phyloP scores from a whole-genome alignment of 305 asterid genomes.

The Rubia tinctorum region DNA sequence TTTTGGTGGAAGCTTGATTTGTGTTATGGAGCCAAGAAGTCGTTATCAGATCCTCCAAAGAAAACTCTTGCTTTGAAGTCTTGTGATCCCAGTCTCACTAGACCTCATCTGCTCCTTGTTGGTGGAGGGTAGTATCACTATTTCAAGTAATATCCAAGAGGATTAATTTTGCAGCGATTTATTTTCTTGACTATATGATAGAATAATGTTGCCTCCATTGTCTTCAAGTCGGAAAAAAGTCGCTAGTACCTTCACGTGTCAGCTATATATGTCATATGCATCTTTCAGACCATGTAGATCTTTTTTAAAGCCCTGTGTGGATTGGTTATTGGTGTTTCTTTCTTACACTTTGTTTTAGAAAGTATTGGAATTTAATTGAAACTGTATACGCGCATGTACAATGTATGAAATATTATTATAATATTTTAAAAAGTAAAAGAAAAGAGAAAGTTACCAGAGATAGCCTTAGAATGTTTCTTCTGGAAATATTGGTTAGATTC shows the following conservation, averaged over 20 bases:
- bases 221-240: slow-evolving; percentile 83
- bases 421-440: background rate
- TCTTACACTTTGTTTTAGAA: background rate
- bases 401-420: background rate
- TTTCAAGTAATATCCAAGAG: slow-evolving; percentile 8
- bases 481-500: background rate
- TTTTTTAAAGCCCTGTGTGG: background rate
- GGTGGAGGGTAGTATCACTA: slow-evolving; percentile 74
- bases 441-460: background rate
- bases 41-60: slow-evolving; percentile 86
- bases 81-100: slow-evolving; percentile 81
- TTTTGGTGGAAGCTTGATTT: slow-evolving; percentile 74
- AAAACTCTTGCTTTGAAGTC: slow-evolving; percentile 82
- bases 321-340: background rate
- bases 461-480: slow-evolving; percentile 5
- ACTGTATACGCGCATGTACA: background rate
- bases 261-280: slow-evolving; percentile 95
- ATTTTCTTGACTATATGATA: slow-evolving; percentile 96
- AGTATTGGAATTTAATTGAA: background rate
- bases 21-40: slow-evolving; percentile 84
- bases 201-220: slow-evolving; percentile 94
- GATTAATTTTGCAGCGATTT: slow-evolving; percentile 68
- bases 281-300: slow-evolving; percentile 79
- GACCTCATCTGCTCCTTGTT: slow-evolving; percentile 97
- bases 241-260: slow-evolving; percentile 87